Conservation (phyloP, 495 filamentous ascomycete species). For the Aspergillus nanangensis region DNA sequence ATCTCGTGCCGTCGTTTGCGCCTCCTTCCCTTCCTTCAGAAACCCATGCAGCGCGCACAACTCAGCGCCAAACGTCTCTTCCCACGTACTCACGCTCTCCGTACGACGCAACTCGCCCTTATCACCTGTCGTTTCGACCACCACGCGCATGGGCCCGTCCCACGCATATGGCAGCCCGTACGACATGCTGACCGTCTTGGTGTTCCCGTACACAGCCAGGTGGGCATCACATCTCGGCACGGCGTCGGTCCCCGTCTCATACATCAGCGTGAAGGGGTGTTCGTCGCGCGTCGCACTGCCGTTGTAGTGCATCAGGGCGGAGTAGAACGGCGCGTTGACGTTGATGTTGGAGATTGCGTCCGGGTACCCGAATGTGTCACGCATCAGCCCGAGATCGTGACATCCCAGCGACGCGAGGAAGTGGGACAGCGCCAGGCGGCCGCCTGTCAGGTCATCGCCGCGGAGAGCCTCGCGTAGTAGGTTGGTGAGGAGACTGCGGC, state of each 20-base stretch:
- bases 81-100: slow-evolving; percentile 38
- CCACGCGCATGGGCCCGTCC: slow-evolving; percentile 41
- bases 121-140: slow-evolving; percentile 42
- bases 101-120: slow-evolving; percentile 25
- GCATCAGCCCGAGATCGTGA: slow-evolving; percentile 54
- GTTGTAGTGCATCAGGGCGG: slow-evolving; percentile 40
- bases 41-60: slow-evolving; percentile 45
- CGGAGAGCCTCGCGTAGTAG: slow-evolving; percentile 29
- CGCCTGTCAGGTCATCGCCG: slow-evolving; percentile 26
- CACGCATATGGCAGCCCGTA: slow-evolving; percentile 52
- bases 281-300: slow-evolving; percentile 6
- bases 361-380: slow-evolving; percentile 47
- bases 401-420: slow-evolving; percentile 45
- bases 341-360: slow-evolving; percentile 42
- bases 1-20: slow-evolving; percentile 49
- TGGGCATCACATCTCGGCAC: slow-evolving; percentile 55
- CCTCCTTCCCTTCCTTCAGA: slow-evolving; percentile 29
- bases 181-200: slow-evolving; percentile 41
- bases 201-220: slow-evolving; percentile 46
- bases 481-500: slow-evolving; percentile 5
- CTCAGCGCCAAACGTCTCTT: slow-evolving; percentile 50
- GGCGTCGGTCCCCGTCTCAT: slow-evolving; percentile 50
- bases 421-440: slow-evolving; percentile 31
- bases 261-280: slow-evolving; percentile 46
- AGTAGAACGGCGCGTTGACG: slow-evolving; percentile 43